phyloP scores from a whole-genome alignment of 192 early-diverging fungal genomes.

The Mortierella hygrophila region DNA sequence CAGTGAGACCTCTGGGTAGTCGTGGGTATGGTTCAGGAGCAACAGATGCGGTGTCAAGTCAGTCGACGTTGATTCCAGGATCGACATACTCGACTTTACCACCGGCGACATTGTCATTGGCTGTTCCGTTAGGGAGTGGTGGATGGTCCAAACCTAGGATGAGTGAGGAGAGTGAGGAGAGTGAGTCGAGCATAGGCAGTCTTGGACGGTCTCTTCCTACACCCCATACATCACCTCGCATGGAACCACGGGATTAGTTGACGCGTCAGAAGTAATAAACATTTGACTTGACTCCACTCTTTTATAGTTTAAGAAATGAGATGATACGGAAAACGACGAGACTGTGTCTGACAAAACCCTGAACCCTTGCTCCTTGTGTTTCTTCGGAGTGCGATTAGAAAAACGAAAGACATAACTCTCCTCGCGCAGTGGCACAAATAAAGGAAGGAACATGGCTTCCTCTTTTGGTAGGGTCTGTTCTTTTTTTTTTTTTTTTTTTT shows the following conservation, averaged over 20 bases:
- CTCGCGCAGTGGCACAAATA: not conserved
- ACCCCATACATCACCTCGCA: constrained; percentile 34
- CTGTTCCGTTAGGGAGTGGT: not conserved
- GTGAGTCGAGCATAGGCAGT: constrained; percentile 25
- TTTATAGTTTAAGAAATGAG: not conserved
- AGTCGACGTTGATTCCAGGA: constrained; percentile 16
- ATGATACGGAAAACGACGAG: not conserved
- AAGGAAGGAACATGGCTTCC: constrained; percentile 13
- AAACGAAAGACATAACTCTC: not conserved
- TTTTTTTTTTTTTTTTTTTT: not conserved
- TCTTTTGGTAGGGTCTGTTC: constrained; percentile 19
- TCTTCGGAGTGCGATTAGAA: not conserved
- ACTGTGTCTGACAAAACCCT: not conserved
- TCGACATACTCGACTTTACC: not conserved
- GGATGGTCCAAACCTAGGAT: not conserved
- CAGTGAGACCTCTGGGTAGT: not conserved
- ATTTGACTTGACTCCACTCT: not conserved
- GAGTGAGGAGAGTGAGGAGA: constrained; percentile 30
- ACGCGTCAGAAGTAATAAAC: not conserved
- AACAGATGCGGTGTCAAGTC: constrained; percentile 12
- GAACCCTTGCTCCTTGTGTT: not conserved
- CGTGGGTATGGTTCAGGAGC: not conserved
- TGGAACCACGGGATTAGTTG: not conserved
- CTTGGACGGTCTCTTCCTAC: constrained; percentile 46
- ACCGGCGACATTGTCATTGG: not conserved